Evolutionary conservation across 257 asterid genomes (phyloP).

Genomic region (Solanum virginianum): DNA sequence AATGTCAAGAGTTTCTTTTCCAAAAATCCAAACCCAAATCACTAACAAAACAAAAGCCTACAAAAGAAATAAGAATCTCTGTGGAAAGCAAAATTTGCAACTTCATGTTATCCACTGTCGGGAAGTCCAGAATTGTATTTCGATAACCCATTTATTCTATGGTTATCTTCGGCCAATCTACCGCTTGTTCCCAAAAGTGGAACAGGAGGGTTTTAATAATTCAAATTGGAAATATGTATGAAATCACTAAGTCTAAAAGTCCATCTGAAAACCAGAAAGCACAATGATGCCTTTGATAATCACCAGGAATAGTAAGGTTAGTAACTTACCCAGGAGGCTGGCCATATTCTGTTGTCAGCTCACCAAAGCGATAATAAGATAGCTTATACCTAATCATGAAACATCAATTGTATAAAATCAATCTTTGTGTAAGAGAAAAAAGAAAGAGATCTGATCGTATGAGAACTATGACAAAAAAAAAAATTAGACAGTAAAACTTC

Average conservation of each 20-base stretch:
- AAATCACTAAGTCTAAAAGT: not conserved
- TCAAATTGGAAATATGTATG: not conserved
- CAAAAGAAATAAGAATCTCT: not conserved
- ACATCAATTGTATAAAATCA: not conserved
- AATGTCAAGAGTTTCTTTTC: not conserved
- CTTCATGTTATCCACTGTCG: not conserved
- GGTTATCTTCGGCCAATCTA: not conserved
- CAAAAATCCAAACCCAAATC: not conserved
- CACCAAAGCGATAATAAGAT: conserved; percentile 91
- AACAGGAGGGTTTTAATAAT: not conserved
- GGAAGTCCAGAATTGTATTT: not conserved
- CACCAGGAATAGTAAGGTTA: not conserved
- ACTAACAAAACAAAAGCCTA: not conserved
- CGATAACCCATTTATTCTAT: not conserved
- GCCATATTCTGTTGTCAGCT: conserved; percentile 89
- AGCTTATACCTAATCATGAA: conserved; percentile 74
- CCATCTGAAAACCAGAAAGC: not conserved
- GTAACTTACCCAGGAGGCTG: conserved; percentile 89
- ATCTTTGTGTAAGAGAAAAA: not conserved
- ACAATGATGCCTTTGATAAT: not conserved
- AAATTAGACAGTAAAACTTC: not conserved
- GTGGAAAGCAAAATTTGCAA: not conserved
- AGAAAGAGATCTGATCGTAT: not conserved
- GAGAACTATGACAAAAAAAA: not conserved
- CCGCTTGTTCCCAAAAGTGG: not conserved